Evolutionary conservation across 331 rosid genomes (phyloP).

Genomic region (Rosa hybrid): DNA sequence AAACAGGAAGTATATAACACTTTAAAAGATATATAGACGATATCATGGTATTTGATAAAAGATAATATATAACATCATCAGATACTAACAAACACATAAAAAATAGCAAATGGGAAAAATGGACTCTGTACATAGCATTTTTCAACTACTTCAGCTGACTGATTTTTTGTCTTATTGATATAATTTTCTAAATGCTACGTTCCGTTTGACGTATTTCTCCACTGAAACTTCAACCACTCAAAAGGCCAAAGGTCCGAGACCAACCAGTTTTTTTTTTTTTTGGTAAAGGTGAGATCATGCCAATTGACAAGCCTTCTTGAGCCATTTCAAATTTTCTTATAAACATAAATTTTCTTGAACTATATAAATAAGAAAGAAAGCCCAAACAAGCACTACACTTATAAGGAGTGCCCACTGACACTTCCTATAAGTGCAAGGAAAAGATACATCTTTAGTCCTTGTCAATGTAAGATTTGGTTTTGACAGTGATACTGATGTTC

Average conservation of each 20-base stretch:
- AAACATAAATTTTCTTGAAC: background rate
- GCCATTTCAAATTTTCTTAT: background rate
- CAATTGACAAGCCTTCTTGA: background rate
- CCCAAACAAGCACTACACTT: background rate
- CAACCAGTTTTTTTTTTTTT: too few relatives aligned
- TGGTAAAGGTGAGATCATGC: background rate
- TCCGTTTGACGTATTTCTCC: background rate
- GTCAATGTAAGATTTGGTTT: background rate
- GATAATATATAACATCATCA: background rate
- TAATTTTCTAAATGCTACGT: background rate
- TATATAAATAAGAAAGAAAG: background rate
- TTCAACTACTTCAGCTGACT: background rate
- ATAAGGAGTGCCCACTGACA: background rate
- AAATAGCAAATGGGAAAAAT: background rate
- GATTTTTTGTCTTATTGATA: background rate
- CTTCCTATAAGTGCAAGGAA: background rate
- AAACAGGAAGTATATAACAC: background rate
- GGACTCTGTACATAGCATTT: background rate
- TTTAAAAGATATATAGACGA: conserved; percentile 6
- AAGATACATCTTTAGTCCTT: background rate
- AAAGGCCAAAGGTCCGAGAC: background rate
- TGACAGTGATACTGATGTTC: background rate
- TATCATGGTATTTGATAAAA: background rate
- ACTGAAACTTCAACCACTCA: background rate
- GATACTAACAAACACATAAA: background rate